Base-by-base conservation (phyloP, 495 filamentous ascomycete species). In the Xylaria intraflava region DNA sequence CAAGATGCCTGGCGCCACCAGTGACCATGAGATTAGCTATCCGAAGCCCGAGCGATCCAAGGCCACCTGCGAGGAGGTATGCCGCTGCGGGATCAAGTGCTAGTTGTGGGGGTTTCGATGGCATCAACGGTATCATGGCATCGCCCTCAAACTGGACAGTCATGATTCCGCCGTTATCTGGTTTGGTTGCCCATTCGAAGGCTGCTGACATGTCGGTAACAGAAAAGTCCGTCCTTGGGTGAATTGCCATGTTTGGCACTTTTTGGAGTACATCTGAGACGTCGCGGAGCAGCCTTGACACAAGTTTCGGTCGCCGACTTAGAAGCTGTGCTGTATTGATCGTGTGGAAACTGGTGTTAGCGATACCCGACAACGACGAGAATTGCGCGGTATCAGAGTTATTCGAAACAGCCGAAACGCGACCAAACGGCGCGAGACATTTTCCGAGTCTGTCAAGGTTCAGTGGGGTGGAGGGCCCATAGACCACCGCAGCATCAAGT, bases 11-110 rank as follows among this genome's bases (percentile, higher is more conserved):
- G 1, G 80, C 81, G 14, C 79, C 79, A 20, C 68, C 62, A 1
- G 65, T 49, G 22, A 72, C 67, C 62, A 84, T 64, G 71, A 68
- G 76, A 1, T 52, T 63, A 10, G 74, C 66, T 20, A 83, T 62
- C 19, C 69, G 63, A 8, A 71, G 66, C 12, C 81, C 80, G 6
- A 84, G 66, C 0, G 77, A 79, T 6, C 79, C 76, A 2, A 81
- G 69, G 22, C 79, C 76, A 3, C 80, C 77, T 27, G 72, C 64
- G 2, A 83, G 57, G 14, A 83, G 46, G 48, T 81, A 81, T 14
- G 68, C 67, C 3, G 62, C 68, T 36, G 72, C 55, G 3, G 59
- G 6, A 10, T 59, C 48, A n/a, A 70, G 44, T 24, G 38, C 10
- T 7, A 61, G 47, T n/a, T 45, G 16, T 23, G 46, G 20, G 8